Evolutionary conservation across 805 yeast species (phyloP).

Genomic region (Blastobotrys chiropterorum): DNA sequence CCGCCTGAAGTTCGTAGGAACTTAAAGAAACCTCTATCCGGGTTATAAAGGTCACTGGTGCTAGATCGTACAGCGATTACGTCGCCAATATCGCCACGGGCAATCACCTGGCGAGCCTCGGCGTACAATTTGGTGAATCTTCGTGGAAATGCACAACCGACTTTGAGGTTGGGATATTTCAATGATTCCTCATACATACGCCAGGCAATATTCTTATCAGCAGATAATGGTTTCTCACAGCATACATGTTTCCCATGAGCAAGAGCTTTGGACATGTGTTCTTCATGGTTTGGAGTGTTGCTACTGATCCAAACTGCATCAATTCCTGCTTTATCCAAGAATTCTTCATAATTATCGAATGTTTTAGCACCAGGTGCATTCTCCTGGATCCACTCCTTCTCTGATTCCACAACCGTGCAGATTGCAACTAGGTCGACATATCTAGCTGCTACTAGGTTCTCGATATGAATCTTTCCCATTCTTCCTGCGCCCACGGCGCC

Average conservation of each 20-base stretch:
- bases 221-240: conserved; percentile 16
- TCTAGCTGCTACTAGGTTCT: conserved; percentile 10
- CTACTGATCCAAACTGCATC: conserved; percentile 14
- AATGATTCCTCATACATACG: conserved; percentile 13
- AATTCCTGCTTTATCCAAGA: conserved; percentile 5
- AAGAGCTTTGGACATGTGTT: conserved; percentile 13
- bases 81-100: conserved; percentile 15
- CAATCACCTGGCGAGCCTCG: conserved; percentile 10
- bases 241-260: conserved; percentile 13
- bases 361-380: conserved; percentile 5
- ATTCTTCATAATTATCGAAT: conserved; percentile 8
- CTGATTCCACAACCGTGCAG: conserved; percentile 11
- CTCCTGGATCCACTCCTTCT: conserved; percentile 11
- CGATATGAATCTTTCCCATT: conserved; percentile 15
- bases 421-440: conserved; percentile 10
- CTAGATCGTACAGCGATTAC: conserved; percentile 13
- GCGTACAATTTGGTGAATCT: conserved; percentile 8
- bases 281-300: conserved; percentile 10
- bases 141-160: conserved; percentile 16
- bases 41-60: conserved; percentile 12
- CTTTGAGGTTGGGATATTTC: conserved; percentile 11
- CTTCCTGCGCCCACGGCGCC: conserved; percentile 18
- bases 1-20: conserved; percentile 20
- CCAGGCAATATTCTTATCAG: conserved; percentile 14
- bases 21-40: conserved; percentile 9